phyloP scores from a whole-genome alignment of 2,329 filamentous ascomycete species.

The Fonsecaea erecta region DNA sequence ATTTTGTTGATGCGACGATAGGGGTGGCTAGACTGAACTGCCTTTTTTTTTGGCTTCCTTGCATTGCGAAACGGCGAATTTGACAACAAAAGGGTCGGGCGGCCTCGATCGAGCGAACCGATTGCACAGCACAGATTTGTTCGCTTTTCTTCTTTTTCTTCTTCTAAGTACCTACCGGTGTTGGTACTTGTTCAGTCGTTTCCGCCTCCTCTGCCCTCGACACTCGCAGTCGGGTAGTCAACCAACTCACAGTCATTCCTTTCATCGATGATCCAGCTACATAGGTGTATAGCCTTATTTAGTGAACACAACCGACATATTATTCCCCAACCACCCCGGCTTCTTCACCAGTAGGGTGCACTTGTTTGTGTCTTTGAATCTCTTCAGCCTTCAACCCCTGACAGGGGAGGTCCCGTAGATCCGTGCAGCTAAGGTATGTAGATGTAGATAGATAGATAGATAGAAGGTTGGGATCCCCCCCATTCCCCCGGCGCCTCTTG shows the following conservation, averaged over 20 bases:
- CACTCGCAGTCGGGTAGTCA: background rate
- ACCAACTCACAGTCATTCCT: constrained; percentile 20
- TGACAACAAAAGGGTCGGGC: background rate
- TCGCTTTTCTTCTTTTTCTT: too few species aligned
- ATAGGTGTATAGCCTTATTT: constrained; percentile 21
- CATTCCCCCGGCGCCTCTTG: too few species aligned
- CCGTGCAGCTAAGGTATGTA: too few species aligned
- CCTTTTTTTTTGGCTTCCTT: too few species aligned
- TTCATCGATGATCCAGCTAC: constrained; percentile 9
- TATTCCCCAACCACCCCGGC: background rate
- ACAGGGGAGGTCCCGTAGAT: too few species aligned
- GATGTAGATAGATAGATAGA: too few species aligned
- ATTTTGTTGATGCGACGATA: constrained; percentile 21
- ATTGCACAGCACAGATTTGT: constrained; percentile 25
- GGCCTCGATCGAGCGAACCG: background rate
- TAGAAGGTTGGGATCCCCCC: too few species aligned
- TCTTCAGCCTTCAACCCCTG: too few species aligned
- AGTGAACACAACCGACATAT: constrained; percentile 21
- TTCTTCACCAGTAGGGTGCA: too few species aligned
- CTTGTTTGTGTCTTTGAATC: too few species aligned
- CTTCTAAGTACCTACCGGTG: background rate
- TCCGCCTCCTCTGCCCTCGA: background rate
- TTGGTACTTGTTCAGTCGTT: constrained; percentile 2
- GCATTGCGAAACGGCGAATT: constrained; percentile 32
- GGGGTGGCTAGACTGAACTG: constrained; percentile 36